Conservation (phyloP, 306 rosid species). For the Canavalia gladiata region DNA sequence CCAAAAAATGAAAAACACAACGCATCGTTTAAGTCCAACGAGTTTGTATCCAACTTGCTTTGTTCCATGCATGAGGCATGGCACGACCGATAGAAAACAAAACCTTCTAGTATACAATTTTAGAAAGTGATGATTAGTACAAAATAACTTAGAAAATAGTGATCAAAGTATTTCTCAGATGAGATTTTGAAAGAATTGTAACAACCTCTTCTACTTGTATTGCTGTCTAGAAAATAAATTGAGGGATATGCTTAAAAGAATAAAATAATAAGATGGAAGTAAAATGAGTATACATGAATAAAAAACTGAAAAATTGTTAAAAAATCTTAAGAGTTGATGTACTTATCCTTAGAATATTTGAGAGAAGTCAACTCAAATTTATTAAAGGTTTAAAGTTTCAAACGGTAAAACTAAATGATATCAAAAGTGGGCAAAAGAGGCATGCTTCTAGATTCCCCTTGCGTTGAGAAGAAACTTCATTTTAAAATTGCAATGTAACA, state of each 20-base stretch:
- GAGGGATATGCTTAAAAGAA: too few species aligned
- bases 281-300: too few species aligned
- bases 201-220: too few species aligned
- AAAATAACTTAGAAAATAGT: not conserved
- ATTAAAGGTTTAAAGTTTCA: not conserved
- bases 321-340: too few species aligned
- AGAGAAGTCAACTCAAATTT: too few species aligned
- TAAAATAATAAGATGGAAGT: too few species aligned
- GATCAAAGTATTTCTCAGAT: too few species aligned
- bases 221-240: too few species aligned
- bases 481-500: conserved; percentile 11
- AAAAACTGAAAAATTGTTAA: too few species aligned
- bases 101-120: not conserved
- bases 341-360: too few species aligned
- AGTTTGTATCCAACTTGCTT: not conserved
- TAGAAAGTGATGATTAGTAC: not conserved
- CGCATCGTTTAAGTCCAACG: not conserved
- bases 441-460: not conserved
- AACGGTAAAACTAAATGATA: not conserved
- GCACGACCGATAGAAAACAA: not conserved
- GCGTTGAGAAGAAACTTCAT: not conserved
- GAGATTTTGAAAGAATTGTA: too few species aligned
- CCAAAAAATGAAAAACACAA: not conserved
- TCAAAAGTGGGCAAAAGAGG: not conserved
- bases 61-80: not conserved